phyloP scores from a whole-genome alignment of 495 filamentous ascomycete species.

The Tuber brumale region DNA sequence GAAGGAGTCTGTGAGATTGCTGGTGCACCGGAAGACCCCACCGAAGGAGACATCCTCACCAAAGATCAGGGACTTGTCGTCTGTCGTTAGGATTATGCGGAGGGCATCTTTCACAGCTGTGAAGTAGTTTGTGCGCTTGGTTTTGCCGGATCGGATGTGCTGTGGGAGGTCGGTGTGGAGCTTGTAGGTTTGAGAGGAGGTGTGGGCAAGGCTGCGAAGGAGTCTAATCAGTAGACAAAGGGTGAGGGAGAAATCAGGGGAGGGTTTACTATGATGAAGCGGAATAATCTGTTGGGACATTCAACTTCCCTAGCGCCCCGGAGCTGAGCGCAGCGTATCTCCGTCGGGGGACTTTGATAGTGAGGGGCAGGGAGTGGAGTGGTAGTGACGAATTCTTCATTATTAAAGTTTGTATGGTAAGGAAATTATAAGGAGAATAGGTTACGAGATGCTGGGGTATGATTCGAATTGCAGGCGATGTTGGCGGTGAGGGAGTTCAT shows the following conservation, averaged over 20 bases:
- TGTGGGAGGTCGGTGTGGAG: slow-evolving; percentile 57
- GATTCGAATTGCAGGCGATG: neutral
- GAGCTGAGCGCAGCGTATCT: slow-evolving; percentile 14
- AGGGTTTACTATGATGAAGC: slow-evolving; percentile 56
- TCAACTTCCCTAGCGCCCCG: slow-evolving; percentile 49
- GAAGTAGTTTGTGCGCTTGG: slow-evolving; percentile 83
- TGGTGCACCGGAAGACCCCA: slow-evolving; percentile 91
- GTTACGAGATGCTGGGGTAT: neutral
- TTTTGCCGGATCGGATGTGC: slow-evolving; percentile 60
- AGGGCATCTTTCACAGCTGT: slow-evolving; percentile 88
- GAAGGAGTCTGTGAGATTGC: slow-evolving; percentile 79
- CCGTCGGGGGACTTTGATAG: slow-evolving; percentile 9
- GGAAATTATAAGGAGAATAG: neutral
- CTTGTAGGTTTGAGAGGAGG: slow-evolving; percentile 57
- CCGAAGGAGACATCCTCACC: slow-evolving; percentile 97
- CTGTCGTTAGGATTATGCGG: slow-evolving; percentile 68
- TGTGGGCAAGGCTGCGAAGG: slow-evolving; percentile 58
- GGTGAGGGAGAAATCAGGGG: neutral
- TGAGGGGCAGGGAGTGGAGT: slow-evolving; percentile 18
- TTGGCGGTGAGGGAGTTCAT: neutral
- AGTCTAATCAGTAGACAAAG: slow-evolving; percentile 6
- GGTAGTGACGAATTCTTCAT: slow-evolving; percentile 21
- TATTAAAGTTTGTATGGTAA: neutral
- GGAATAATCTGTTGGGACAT: slow-evolving; percentile 82
- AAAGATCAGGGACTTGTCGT: slow-evolving; percentile 82